Base-by-base conservation (phyloP, 2,329 filamentous ascomycete genomes). In the Fusarium sp. region DNA sequence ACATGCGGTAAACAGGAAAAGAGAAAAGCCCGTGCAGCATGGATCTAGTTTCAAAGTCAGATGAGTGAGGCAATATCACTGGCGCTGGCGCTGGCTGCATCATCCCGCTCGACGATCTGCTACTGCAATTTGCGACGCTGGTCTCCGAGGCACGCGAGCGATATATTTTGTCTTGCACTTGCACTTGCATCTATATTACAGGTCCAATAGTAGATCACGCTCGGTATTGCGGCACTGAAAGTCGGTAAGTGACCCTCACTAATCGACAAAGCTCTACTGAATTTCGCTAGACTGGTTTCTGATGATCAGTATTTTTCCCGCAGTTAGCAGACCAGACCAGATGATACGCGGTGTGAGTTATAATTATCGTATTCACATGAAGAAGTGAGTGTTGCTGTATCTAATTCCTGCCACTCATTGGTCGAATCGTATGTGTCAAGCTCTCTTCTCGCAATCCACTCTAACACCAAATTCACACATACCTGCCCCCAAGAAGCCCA, bases 141-240 rank as follows among this genome's bases (percentile, higher is more conserved):
- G 39, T 24, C 24, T 50, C 58, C 58, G 50, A 74, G 67, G 66
- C 71, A 74, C 58, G 55, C 62, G 71, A 74, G 71, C 67, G 56
- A 62, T 55, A 72, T 71, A 72, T 71, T 67, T 67, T 32, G 41
- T 45, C 50, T 48, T 41, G 36, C 48, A 34, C 28, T n/a, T 41
- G 17, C 34, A 36, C n/a, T 26, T 41, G 20, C n/a, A 34, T 55
- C 48, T 22, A 28, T 36, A 20, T 28, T 28, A 39, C 14, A 54
- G 22, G 66, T 32, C 36, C 56, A 61, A 36, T 36, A 28, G 55
- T 17, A 71, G 41, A 63, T 63, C 44, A 60, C 39, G 50, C 41
- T 64, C 39, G 42, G 34, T 41, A 54, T 17, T 26, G 26, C 68
- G 67, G 68, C 68, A 59, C 48, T 56, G 48, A 26, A 51, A 18